Conservation (phyloP, 179 eudicot genomes). For the Silene vulgaris region DNA sequence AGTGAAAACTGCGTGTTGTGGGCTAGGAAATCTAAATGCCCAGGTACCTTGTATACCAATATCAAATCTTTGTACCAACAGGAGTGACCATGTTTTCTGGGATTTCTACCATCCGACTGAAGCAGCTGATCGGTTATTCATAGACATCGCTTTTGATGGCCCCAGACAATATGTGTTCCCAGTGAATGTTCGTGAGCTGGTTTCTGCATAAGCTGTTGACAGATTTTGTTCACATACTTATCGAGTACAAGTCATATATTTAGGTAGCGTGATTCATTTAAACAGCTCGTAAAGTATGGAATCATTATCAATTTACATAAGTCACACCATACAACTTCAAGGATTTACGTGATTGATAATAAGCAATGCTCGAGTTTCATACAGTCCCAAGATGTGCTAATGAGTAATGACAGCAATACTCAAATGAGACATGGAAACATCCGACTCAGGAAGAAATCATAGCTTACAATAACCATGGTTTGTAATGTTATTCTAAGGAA, state of each 20-base stretch:
- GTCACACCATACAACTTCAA: background rate
- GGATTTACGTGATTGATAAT: background rate
- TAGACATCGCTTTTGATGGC: slow-evolving; percentile 36
- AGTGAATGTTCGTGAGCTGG: slow-evolving; percentile 47
- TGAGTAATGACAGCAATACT: background rate
- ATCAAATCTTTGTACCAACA: slow-evolving; percentile 46
- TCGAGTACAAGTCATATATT: background rate
- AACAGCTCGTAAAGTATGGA: background rate
- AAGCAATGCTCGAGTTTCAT: background rate
- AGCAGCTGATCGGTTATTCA: slow-evolving; percentile 38
- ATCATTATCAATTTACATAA: background rate
- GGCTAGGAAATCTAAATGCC: slow-evolving; percentile 57
- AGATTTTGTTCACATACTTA: background rate
- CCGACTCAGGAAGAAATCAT: background rate
- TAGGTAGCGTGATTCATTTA: background rate
- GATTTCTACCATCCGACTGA: slow-evolving; percentile 76
- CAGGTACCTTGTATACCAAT: slow-evolving; percentile 51
- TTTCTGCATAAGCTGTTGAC: slow-evolving; percentile 14
- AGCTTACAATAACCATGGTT: background rate
- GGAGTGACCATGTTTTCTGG: slow-evolving; percentile 70
- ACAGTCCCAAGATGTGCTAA: background rate
- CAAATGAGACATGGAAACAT: background rate
- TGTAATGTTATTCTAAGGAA: slow-evolving; percentile 20
- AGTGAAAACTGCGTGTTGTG: slow-evolving; percentile 61
- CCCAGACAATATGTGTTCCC: slow-evolving; percentile 37